These are phyloP conservation scores for Xylaria castorea DNA, from an alignment of 495 filamentous ascomycete species.

Conservation along the genomic window DNA sequence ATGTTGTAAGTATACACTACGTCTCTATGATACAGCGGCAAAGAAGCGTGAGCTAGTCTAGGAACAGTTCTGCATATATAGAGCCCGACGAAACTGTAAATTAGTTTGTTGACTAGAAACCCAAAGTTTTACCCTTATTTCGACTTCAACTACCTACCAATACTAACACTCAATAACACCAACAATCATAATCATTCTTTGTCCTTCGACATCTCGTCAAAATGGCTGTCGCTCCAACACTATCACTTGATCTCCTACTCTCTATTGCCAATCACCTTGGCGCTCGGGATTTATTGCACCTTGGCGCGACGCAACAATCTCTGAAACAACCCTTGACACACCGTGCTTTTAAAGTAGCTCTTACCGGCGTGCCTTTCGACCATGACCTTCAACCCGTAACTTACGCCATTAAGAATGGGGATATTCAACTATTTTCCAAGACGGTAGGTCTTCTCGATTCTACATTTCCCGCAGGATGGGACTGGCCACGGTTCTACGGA, in stretches of 20 bases:
- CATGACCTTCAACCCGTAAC: neutral
- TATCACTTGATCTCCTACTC: neutral
- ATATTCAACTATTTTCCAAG: neutral
- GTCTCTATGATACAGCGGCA: neutral
- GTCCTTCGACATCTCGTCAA: neutral
- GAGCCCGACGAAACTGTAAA: neutral
- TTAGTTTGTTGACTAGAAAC: neutral
- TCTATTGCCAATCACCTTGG: neutral
- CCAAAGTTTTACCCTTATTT: neutral
- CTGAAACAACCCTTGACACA: neutral
- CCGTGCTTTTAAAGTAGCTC: neutral
- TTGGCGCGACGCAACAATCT: neutral
- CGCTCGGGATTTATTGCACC: neutral
- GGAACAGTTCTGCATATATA: neutral
- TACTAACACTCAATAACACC: neutral
- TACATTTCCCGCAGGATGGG: neutral
- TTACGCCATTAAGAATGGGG: neutral
- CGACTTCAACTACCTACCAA: neutral
- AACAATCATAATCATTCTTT: neutral
- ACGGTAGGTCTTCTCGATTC: neutral
- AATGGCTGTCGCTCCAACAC: neutral
- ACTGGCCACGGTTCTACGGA: neutral
- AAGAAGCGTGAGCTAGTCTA: neutral
- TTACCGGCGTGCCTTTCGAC: neutral
- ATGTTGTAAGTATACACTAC: neutral